Conservation (phyloP, 2,329 filamentous ascomycete species). For the Nigrospora osmanthi region DNA sequence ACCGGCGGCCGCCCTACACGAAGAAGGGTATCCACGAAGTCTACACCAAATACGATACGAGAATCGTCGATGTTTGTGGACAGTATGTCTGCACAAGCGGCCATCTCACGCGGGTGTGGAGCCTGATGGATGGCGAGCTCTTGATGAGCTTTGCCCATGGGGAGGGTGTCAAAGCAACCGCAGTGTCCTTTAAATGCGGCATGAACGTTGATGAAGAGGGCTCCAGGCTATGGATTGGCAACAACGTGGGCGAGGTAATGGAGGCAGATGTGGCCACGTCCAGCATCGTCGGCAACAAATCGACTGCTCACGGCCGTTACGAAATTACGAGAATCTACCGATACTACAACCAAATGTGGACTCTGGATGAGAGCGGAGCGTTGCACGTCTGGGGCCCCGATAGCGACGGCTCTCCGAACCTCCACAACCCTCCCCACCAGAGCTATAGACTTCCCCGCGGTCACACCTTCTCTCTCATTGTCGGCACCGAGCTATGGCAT, state of each 20-base stretch:
- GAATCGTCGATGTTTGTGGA: slow-evolving; percentile 81
- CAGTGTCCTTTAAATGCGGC: slow-evolving; percentile 80
- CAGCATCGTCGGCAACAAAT: slow-evolving; percentile 59
- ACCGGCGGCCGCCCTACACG: slow-evolving; percentile 72
- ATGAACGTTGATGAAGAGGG: slow-evolving; percentile 73
- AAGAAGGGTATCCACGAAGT: slow-evolving; percentile 70
- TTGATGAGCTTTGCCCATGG: slow-evolving; percentile 75
- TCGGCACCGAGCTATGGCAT: slow-evolving; percentile 81
- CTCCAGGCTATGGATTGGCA: slow-evolving; percentile 79
- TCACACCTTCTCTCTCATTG: slow-evolving; percentile 81
- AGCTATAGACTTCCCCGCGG: slow-evolving; percentile 72
- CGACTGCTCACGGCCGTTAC: slow-evolving; percentile 65
- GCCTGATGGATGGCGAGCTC: slow-evolving; percentile 70
- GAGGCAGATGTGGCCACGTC: slow-evolving; percentile 78
- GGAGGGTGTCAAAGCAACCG: slow-evolving; percentile 75
- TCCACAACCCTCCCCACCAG: slow-evolving; percentile 63
- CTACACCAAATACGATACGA: slow-evolving; percentile 76
- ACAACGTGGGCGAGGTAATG: slow-evolving; percentile 77
- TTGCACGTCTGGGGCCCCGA: slow-evolving; percentile 83
- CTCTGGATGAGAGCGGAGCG: slow-evolving; percentile 80
- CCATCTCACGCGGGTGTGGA: slow-evolving; percentile 83
- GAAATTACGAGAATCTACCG: slow-evolving; percentile 82
- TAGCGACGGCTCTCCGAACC: slow-evolving; percentile 59
- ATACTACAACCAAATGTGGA: slow-evolving; percentile 87
- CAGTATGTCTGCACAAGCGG: slow-evolving; percentile 82